phyloP scores from a whole-genome alignment of 768 basidiomycete species.

The Agrocybe pediades region DNA sequence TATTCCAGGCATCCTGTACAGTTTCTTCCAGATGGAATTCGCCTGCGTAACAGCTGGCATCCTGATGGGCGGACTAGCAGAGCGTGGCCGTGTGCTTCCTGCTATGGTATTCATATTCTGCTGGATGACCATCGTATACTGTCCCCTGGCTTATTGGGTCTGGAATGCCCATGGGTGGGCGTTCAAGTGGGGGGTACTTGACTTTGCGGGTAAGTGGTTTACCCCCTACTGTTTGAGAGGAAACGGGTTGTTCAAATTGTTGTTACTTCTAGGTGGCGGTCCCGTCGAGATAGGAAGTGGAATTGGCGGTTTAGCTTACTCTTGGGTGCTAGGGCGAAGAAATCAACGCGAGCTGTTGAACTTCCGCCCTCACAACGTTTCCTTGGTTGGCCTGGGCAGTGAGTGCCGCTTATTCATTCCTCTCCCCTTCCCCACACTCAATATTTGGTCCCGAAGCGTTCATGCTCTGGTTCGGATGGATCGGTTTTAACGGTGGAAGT shows the following conservation, averaged over 20 bases:
- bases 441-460: slow-evolving; percentile 41
- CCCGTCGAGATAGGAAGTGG: slow-evolving; percentile 90
- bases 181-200: slow-evolving; percentile 80
- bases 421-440: background rate
- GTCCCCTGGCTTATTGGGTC: slow-evolving; percentile 84
- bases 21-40: slow-evolving; percentile 88
- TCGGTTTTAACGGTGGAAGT: slow-evolving; percentile 91
- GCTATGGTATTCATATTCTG: slow-evolving; percentile 79
- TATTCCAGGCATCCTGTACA: slow-evolving; percentile 82
- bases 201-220: slow-evolving; percentile 71
- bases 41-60: slow-evolving; percentile 81
- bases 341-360: slow-evolving; percentile 70
- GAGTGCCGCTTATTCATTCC: slow-evolving; percentile 17
- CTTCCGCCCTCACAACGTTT: slow-evolving; percentile 89
- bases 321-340: slow-evolving; percentile 85
- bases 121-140: slow-evolving; percentile 89
- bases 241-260: no score
- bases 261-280: slow-evolving; percentile 82
- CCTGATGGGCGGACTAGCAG: slow-evolving; percentile 79
- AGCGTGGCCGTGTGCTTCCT: slow-evolving; percentile 83
- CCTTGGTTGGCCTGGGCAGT: slow-evolving; percentile 79
- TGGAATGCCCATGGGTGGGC: slow-evolving; percentile 87
- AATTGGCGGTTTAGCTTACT: slow-evolving; percentile 81
- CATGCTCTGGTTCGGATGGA: slow-evolving; percentile 86
- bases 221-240: no score